Conservation (phyloP, 176 grass and related monocot genomes). For the Oryza punctata region DNA sequence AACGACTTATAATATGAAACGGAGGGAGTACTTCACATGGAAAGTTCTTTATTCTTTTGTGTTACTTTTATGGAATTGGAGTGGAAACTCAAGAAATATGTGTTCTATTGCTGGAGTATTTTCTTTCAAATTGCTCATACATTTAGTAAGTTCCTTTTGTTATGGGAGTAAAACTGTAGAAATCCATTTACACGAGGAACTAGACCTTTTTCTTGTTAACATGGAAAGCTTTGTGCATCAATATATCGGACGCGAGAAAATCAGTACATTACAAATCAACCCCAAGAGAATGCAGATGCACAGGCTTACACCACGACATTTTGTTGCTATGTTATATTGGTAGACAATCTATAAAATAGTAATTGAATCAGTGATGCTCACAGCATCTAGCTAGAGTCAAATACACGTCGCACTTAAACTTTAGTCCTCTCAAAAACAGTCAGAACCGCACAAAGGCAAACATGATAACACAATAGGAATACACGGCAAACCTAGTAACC, state of each 20-base stretch:
- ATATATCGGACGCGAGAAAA: neutral
- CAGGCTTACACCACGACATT: constrained; percentile 5
- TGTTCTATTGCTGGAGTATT: neutral
- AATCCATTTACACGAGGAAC: neutral
- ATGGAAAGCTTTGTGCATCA: neutral
- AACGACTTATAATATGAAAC: too few species aligned
- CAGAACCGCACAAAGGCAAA: constrained; percentile 18
- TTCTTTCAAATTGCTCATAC: neutral
- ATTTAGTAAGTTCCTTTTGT: neutral
- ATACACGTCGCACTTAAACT: constrained; percentile 2
- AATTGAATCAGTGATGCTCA: constrained; percentile 9
- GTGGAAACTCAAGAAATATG: neutral
- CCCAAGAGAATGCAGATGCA: neutral
- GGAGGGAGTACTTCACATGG: neutral
- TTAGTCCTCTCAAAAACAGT: constrained; percentile 34
- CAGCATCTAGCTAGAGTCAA: constrained; percentile 16
- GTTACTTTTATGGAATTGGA: neutral
- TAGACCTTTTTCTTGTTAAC: neutral
- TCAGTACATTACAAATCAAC: constrained; percentile 2
- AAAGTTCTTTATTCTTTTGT: neutral
- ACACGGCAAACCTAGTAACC: constrained; percentile 31
- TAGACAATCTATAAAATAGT: constrained; percentile 11
- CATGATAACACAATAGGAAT: constrained; percentile 10
- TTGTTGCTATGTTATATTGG: constrained; percentile 17
- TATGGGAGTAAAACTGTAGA: neutral